phyloP scores from a whole-genome alignment of 2,329 filamentous ascomycete species.

The Botryotinia calthae region DNA sequence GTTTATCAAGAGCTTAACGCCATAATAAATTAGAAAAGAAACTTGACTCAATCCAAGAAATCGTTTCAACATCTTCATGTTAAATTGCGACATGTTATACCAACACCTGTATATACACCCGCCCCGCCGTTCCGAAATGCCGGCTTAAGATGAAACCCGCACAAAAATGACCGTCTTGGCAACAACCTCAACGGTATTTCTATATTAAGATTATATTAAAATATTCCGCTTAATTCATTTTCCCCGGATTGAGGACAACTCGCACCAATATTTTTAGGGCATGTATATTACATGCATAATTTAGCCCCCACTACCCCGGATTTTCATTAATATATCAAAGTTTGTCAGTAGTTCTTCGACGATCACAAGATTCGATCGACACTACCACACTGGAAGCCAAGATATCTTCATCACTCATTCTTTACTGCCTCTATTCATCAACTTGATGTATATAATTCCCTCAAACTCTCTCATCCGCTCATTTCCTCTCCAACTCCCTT shows the following conservation, averaged over 20 bases:
- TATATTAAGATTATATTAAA: not conserved
- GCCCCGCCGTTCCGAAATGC: constrained; percentile 13
- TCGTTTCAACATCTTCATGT: too few relatives aligned
- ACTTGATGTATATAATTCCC: not conserved
- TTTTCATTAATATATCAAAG: not conserved
- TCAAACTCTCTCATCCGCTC: not conserved
- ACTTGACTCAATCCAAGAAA: not conserved
- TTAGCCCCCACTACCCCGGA: not conserved
- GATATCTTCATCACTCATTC: not conserved
- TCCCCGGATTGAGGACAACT: not conserved
- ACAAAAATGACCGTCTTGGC: constrained; percentile 11
- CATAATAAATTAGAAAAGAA: fast-evolving
- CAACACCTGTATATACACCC: not conserved
- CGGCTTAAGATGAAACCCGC: not conserved
- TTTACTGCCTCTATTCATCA: not conserved
- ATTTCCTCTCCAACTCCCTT: not conserved
- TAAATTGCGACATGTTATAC: not conserved
- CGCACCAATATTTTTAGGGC: not conserved
- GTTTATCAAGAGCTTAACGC: not conserved
- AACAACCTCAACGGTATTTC: not conserved
- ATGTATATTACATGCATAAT: not conserved
- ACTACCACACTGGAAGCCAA: not conserved
- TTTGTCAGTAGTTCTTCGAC: not conserved
- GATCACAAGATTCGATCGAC: not conserved
- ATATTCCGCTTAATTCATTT: not conserved